Evolutionary conservation across 805 yeast genomes (phyloP).

Genomic region (Scheffersomyces lignosus): DNA sequence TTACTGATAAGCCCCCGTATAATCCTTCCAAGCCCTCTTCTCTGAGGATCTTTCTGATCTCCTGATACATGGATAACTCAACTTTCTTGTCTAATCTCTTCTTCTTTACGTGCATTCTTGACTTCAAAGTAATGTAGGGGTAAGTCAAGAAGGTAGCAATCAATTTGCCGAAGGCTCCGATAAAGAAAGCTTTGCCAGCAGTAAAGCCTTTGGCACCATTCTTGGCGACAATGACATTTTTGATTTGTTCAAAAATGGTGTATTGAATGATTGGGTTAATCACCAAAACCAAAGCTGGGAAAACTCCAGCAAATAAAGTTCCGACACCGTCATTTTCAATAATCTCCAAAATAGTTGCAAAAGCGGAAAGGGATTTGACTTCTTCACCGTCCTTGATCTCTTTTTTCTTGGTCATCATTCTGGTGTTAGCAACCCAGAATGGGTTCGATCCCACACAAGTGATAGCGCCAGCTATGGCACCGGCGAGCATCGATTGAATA

Average conservation of each 20-base stretch:
- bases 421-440: conserved; percentile 91
- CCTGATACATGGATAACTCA: conserved; percentile 43
- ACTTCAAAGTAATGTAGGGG: conserved; percentile 86
- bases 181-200: conserved; percentile 74
- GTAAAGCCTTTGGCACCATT: conserved; percentile 53
- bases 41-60: conserved; percentile 57
- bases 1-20: conserved; percentile 79
- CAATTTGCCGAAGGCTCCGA: conserved; percentile 89
- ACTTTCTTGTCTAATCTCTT: conserved; percentile 19
- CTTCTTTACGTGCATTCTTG: conserved; percentile 77
- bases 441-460: conserved; percentile 85
- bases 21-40: conserved; percentile 77
- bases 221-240: conserved; percentile 58
- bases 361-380: conserved; percentile 42
- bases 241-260: conserved; percentile 85
- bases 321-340: conserved; percentile 67
- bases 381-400: conserved; percentile 14
- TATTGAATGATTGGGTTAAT: conserved; percentile 89
- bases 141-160: conserved; percentile 87
- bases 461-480: conserved; percentile 84
- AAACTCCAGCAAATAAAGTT: conserved; percentile 79
- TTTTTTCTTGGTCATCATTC: conserved; percentile 65
- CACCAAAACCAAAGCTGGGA: conserved; percentile 85
- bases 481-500: conserved; percentile 67
- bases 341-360: conserved; percentile 61